Evolutionary conservation across 768 basidiomycete genomes (phyloP), one percentile per base, ranked within the genome.

Genomic region (Boletus rubescentipes): DNA sequence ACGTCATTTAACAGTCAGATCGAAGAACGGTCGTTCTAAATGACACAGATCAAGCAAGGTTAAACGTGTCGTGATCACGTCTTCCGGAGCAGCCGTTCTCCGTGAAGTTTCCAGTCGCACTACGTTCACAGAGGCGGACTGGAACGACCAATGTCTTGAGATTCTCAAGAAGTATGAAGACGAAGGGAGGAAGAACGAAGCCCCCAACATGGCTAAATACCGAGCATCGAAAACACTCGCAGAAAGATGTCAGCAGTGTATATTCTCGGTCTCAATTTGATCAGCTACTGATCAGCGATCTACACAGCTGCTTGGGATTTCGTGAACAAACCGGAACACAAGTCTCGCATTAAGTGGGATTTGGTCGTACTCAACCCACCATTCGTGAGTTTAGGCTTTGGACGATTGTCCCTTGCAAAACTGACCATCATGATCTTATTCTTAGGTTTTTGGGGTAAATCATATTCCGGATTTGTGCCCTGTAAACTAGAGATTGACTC

Each of bases 11-110:
- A 16, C 18, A 32, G 29, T 10, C 4, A n/a, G 16, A 47, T 35
- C 2, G 8, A n/a, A 12, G 5, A 9, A 39, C 14, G 9, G 16
- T 16, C 18, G 16, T 43, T 40, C 31, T 31, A 29, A 38, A 55
- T 20, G n/a, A 44, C 26, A 40, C 16, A 61, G 60, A 40, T 58
- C 61, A 74, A 80, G 46, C 58, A 75, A 15, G 9, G 74, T 92
- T 59, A 83, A 87, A 65, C 81, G 90, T 4, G 73, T 93, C 39
- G 81, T 91, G 9, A 68, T 89, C 53, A 89, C 86, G 0, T 83
- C 83, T 10, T 89, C 87, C 2, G 72, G 67, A 42, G 86, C 80
- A 1, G 71, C 84, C 0, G 61, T 87, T 12, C 55, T 78, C 2
- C 56, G 61, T 4, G 54, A 67, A 0, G 57, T 59, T 0, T 65